Base-by-base conservation (phyloP, 805 yeast genomes). In the Candida alai region DNA sequence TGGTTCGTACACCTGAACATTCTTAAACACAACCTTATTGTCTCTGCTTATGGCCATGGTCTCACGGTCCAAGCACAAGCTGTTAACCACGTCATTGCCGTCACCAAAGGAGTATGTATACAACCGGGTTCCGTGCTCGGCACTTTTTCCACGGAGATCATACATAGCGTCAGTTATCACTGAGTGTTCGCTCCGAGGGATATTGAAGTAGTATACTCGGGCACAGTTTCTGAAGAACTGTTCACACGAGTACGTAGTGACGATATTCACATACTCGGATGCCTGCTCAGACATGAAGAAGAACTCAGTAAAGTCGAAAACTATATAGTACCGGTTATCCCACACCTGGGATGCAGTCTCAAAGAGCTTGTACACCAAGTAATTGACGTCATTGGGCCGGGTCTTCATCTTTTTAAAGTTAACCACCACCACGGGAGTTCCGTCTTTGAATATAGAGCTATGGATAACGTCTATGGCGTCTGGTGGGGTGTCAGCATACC, bases 221-320 rank as follows among this genome's bases (percentile, higher is more conserved):
- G 60, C 56, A 54, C 88, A 77, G 43, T 78, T 81, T 17, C 49
- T 48, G 30, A 65, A 58, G 46, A 75, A 69, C 25, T 64, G 67
- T 2, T 64, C 68, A 0, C 89, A 84, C 0, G 78, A 65, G 37
- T 76, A 56, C 13, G 58, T 58, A 9, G 60, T 56, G 8, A 77
- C 43, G 6, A 73, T 44, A 0, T 49, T 38, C 28, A 66, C 50
- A 30, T 72, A 61, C 3, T 51, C 58, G 13, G 43, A 39, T 5
- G 40, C 36, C 3, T 47, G 52, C 1, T 47, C 43, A 26, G 41
- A 35, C 4, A 12, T 27, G 7, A 58, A 59, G 19, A 64, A 54
- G 49, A 70, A 78, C 9, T 78, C 80, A 0, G 95, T 83, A 44
- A 84, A 77, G 53, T 87, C 95, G 39, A 76, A 45, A 5, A 86